Evolutionary conservation across 345 rosid species (phyloP), one percentile per base, ranked within the genome.

Genomic region (Syzygium jambos): DNA sequence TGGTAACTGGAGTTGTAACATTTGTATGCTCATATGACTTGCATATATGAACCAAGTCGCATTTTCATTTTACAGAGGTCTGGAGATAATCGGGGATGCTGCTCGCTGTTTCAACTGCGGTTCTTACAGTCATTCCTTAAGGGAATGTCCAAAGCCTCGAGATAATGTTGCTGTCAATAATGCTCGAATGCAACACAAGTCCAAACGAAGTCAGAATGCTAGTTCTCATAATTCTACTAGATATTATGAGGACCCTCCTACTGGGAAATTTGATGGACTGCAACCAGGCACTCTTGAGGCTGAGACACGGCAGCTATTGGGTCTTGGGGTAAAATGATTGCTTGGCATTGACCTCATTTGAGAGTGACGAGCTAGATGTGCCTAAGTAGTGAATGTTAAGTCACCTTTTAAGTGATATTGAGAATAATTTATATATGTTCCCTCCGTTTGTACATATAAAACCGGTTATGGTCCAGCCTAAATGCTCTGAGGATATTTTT

Each of bases 101-200:
- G 87, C 94, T 78, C 98, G 99, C 22, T 96, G 99, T 92, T 98
- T 96, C 93, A 98, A 98, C 85, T 98, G 99, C 86, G 96, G 98
- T 84, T 92, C 97, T 19, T 98, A 98, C 89, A 95, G 90, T 91
- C 99, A 98, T 95, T 88, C 99, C 73, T 17, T 98, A 85, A 96
- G 89, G 91, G 97, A 96, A 82, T 98, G 99, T 90, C 93, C 92
- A 86, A 96, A 94, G 91, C 99, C 99, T 86, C 96, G 96, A 63
- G 94, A 98, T 85, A 93, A 91, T 91, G 91, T 84, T 87, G 99
- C 99, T 16, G 97, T 98, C 86, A 96, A 78, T 90, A 92, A 85
- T 92, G 99, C 99, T 63, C 95, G 99, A 73, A 95, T 94, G 86
- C 93, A 93, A 68, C 98, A 91, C 90, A 95, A 93, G 89, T 91